phyloP scores from a whole-genome alignment of 371 early-diverging fungal genomes.

The Capillidium rhysosporum region DNA sequence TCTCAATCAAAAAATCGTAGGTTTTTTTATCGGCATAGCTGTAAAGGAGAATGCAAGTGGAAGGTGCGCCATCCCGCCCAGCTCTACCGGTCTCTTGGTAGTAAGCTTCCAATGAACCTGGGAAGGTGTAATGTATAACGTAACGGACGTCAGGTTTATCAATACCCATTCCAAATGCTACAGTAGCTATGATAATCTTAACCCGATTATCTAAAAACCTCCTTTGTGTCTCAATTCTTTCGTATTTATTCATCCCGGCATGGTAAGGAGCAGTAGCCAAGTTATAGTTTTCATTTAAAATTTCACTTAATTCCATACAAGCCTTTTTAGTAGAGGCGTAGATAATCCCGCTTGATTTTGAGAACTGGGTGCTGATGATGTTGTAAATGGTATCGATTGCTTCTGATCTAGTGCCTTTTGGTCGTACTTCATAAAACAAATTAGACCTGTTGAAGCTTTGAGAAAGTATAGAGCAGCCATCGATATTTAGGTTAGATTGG shows the following conservation, averaged over 20 bases:
- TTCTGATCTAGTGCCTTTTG: slow-evolving; percentile 20
- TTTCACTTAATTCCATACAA: slow-evolving; percentile 77
- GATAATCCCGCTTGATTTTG: slow-evolving; percentile 79
- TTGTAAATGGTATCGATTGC: slow-evolving; percentile 54
- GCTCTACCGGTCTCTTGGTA: slow-evolving; percentile 99
- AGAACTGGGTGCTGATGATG: slow-evolving; percentile 46
- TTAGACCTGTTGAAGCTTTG: slow-evolving; percentile 86
- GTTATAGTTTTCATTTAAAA: slow-evolving; percentile 22
- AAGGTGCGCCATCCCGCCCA: slow-evolving; percentile 87
- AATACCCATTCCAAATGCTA: slow-evolving; percentile 99
- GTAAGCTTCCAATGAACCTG: slow-evolving; percentile 94
- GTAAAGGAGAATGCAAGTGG: slow-evolving; percentile 82
- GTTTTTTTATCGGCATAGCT: slow-evolving; percentile 51
- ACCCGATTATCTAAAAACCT: slow-evolving; percentile 64
- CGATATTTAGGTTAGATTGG: slow-evolving; percentile 41
- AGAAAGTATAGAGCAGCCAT: slow-evolving; percentile 40
- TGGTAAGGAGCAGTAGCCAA: slow-evolving; percentile 68
- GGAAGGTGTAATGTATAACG: slow-evolving; percentile 94
- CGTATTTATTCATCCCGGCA: slow-evolving; percentile 74
- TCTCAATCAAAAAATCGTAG: slow-evolving; percentile 55
- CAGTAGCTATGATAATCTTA: slow-evolving; percentile 93
- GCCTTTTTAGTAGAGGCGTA: slow-evolving; percentile 75
- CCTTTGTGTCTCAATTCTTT: slow-evolving; percentile 58
- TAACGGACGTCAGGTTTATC: slow-evolving; percentile 99
- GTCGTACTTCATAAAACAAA: slow-evolving; percentile 63